Percentiles rank a stretch among this genome's conserved stretches.
phyloP scores from a whole-genome alignment of 140 eudicot species.

The Senecio squalidus region DNA sequence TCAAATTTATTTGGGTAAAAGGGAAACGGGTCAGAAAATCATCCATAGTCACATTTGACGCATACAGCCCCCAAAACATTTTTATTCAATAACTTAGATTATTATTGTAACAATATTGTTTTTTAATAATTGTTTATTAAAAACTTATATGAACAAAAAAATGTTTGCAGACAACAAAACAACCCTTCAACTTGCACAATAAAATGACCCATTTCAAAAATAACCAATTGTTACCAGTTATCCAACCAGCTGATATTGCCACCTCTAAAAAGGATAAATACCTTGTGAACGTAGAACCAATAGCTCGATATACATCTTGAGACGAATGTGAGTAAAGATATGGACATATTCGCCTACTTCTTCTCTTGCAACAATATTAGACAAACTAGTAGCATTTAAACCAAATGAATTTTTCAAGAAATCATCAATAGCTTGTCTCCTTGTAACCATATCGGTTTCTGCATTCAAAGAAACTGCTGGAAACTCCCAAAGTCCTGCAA shows the following conservation, averaged over 20 bases:
- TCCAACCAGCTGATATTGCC: too few species aligned
- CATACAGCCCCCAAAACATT: too few species aligned
- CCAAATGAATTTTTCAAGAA: slow-evolving; percentile 56
- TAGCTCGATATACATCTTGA: slow-evolving; percentile 83
- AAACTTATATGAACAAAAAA: too few species aligned
- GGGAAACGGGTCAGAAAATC: too few species aligned
- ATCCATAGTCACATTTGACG: too few species aligned
- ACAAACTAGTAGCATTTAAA: slow-evolving; percentile 32
- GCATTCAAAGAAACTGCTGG: slow-evolving; percentile 60
- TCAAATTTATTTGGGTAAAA: background rate
- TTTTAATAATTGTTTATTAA: too few species aligned
- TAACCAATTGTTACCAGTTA: too few species aligned
- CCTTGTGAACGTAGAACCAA: slow-evolving; percentile 66
- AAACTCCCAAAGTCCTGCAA: slow-evolving; percentile 97
- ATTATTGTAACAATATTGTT: too few species aligned
- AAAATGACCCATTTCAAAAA: too few species aligned
- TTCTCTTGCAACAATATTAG: slow-evolving; percentile 50
- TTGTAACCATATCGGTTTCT: slow-evolving; percentile 46
- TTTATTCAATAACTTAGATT: too few species aligned
- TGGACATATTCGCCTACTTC: slow-evolving; percentile 86
- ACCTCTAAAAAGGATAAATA: slow-evolving; percentile 5
- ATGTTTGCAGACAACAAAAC: too few species aligned
- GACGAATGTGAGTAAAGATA: slow-evolving; percentile 81
- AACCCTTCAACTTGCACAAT: too few species aligned
- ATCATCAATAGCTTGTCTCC: slow-evolving; percentile 59